Evolutionary conservation across 352 stramenopile species (phyloP), one percentile per base, ranked within the genome.

Genomic region (Halophytophthora polymorphica): DNA sequence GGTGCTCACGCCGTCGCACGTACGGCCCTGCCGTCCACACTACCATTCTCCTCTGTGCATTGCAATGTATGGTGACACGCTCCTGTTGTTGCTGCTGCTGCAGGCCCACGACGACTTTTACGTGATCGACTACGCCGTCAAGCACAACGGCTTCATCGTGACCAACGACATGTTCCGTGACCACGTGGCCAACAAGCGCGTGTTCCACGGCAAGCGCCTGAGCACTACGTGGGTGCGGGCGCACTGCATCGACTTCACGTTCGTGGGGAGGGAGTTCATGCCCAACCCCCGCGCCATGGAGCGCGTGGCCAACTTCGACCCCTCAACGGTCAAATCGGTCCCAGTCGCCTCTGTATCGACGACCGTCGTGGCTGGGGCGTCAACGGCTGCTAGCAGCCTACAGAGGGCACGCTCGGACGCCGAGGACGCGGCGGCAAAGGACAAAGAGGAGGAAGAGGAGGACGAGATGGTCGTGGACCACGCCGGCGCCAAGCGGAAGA

Each of bases 131-230:
- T 97, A 97, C 55, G 84, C 86, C 3, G 79, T 89, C 59, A 90
- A 89, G 50, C 71, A 96, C 65, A 56, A 88, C 53, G 85, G 85
- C 17, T 92, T 93, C 50, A 83, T 97, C 43, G 86, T 97, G 43
- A 96, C 82, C 2, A 97, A 96, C 67, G 88, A 97, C 64, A 90
- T 96, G 77, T 97, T 95, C 53, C 80, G 88, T n/a, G 87, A 97
- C 58, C 84, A 95, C 39, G 66, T 96, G 6, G 56, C 77, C 25
- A 76, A 91, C 44, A 85, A 86, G 81, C 74, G 73, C 38, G 53
- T 70, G 19, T 92, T 92, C 47, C 78, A 90, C 14, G 83, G 81
- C 25, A 73, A 72, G 18, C 63, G 39, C 29, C 56, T 94, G 35
- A 83, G 73, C 33, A 65, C 52, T 29, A 59, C 29, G 8, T 94